Evolutionary conservation across 352 stramenopile species (phyloP).

Genomic region (Phytophthora quininea): DNA sequence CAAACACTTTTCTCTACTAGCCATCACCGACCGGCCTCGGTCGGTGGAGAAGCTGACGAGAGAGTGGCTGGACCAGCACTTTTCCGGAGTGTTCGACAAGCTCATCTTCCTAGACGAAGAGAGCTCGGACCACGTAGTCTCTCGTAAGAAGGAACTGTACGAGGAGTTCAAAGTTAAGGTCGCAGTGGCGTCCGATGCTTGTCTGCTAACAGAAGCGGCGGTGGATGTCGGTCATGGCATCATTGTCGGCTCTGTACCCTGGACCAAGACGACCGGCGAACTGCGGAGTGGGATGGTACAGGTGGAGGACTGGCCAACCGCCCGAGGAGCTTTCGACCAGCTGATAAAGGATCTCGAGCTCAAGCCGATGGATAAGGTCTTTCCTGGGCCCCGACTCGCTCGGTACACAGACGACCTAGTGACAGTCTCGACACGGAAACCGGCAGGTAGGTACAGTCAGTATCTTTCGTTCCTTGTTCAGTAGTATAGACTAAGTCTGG

Average conservation of each 20-base stretch:
- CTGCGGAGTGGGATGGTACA: conserved; percentile 21
- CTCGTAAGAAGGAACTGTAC: conserved; percentile 68
- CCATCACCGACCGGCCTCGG: conserved; percentile 64
- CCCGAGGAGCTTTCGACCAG: conserved; percentile 42
- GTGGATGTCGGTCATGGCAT: conserved; percentile 40
- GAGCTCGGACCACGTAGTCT: conserved; percentile 36
- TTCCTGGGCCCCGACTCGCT: conserved; percentile 58
- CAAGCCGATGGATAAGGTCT: conserved; percentile 47
- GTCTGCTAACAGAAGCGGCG: conserved; percentile 30
- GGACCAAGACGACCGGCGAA: conserved; percentile 25
- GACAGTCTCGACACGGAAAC: conserved; percentile 71
- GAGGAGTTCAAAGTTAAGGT: conserved; percentile 71
- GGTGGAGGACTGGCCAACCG: conserved; percentile 41
- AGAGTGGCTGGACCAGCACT: conserved; percentile 76
- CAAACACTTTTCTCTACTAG: conserved; percentile 67
- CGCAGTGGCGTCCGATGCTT: conserved; percentile 48
- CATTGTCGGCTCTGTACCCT: conserved; percentile 63
- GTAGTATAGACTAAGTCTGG: not conserved
- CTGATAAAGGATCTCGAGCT: conserved; percentile 54
- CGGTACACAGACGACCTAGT: conserved; percentile 78
- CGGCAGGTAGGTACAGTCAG: conserved; percentile 59
- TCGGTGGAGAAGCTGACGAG: conserved; percentile 68
- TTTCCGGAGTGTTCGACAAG: conserved; percentile 73
- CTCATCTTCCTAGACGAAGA: conserved; percentile 71
- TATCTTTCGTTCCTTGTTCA: not conserved